A percentile compares a stretch with the other conserved stretches of the same genome.
Evolutionary conservation across 106 monocot species (phyloP).

Genomic region (Dioscorea zingiberensis): DNA sequence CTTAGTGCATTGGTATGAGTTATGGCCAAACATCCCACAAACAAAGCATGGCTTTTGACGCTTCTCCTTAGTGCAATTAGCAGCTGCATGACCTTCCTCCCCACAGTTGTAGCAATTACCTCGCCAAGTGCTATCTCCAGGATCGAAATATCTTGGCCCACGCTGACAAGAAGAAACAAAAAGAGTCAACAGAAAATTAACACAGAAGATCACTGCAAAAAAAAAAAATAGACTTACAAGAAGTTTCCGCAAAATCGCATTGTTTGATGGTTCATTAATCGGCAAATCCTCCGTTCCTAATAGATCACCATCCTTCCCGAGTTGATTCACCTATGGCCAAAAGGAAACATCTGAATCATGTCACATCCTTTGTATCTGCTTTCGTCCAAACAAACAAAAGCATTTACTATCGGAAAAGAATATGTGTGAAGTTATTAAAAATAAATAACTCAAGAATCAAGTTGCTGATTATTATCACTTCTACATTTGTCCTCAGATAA

Average conservation of each 20-base stretch:
- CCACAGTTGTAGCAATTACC: constrained; percentile 83
- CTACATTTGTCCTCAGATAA: background rate
- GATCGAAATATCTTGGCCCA: constrained; percentile 87
- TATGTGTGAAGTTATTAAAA: background rate
- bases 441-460: background rate
- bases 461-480: background rate
- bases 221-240: constrained; percentile 49
- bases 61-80: constrained; percentile 52
- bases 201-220: background rate
- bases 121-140: constrained; percentile 20
- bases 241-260: constrained; percentile 75
- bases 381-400: background rate
- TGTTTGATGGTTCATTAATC: constrained; percentile 30
- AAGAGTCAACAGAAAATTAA: background rate
- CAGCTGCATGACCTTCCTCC: constrained; percentile 76
- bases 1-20: constrained; percentile 59
- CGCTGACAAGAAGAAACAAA: constrained; percentile 36
- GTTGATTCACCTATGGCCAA: background rate
- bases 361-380: background rate
- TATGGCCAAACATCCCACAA: constrained; percentile 86
- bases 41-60: constrained; percentile 80
- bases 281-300: background rate
- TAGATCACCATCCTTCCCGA: background rate
- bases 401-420: background rate
- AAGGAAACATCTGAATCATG: background rate